Conservation (phyloP, 495 filamentous ascomycete genomes). For the Recurvomyces mirabilis region DNA sequence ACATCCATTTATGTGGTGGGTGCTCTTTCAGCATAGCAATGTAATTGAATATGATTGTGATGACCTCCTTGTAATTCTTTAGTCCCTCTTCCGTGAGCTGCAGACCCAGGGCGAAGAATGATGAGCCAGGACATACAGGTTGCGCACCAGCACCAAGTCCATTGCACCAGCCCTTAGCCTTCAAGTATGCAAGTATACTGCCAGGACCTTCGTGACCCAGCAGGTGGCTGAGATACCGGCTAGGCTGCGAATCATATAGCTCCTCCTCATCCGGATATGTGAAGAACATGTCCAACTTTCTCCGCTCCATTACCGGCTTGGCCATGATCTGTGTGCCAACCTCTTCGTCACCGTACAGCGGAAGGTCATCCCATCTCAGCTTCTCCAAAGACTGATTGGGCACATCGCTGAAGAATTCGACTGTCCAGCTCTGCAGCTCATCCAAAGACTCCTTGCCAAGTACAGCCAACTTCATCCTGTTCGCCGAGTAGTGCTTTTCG, state of each 20-base stretch:
- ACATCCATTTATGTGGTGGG: conserved; percentile 82
- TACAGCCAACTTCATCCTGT: conserved; percentile 89
- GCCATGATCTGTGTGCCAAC: conserved; percentile 77
- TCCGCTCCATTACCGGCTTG: conserved; percentile 90
- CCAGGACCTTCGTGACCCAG: conserved; percentile 96
- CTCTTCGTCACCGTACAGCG: conserved; percentile 55
- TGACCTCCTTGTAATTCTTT: conserved; percentile 75
- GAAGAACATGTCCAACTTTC: conserved; percentile 75
- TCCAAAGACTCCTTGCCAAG: conserved; percentile 83
- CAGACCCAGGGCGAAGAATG: conserved; percentile 70
- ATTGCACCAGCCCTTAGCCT: conserved; percentile 92
- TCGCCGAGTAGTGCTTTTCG: conserved; percentile 83
- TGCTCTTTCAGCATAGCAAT: conserved; percentile 73
- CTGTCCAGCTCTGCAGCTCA: conserved; percentile 76
- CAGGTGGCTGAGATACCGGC: conserved; percentile 81
- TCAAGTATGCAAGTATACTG: conserved; percentile 90
- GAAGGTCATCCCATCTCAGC: conserved; percentile 68
- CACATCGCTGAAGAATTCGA: conserved; percentile 72
- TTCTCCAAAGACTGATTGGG: conserved; percentile 74
- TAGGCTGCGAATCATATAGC: conserved; percentile 71
- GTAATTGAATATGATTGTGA: conserved; percentile 87
- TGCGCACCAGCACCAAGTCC: conserved; percentile 67
- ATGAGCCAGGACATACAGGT: conserved; percentile 68
- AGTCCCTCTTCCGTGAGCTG: conserved; percentile 77
- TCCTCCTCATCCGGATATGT: conserved; percentile 82